Evolutionary conservation across 179 eudicot species (phyloP).

Genomic region (Amaranthus tricolor): DNA sequence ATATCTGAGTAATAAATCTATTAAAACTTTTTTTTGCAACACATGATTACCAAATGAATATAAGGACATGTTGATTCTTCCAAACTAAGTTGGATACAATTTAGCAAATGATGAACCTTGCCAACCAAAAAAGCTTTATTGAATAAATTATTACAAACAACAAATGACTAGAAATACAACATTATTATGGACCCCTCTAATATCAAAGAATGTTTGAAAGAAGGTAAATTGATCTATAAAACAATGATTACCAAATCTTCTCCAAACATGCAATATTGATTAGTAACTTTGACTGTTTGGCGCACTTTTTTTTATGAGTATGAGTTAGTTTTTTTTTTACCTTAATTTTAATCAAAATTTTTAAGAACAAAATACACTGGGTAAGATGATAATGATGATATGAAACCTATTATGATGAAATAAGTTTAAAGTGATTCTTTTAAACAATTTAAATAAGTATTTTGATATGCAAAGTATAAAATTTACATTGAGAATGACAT

Average conservation of each 20-base stretch:
- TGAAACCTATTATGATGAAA: too few relatives aligned
- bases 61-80: neutral
- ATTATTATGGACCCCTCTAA: conserved; percentile 12
- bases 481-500: too few relatives aligned
- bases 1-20: neutral
- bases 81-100: neutral
- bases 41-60: neutral
- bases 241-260: neutral
- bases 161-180: neutral
- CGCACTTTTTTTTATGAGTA: too few relatives aligned
- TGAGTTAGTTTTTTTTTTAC: too few relatives aligned
- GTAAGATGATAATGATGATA: too few relatives aligned
- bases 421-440: too few relatives aligned
- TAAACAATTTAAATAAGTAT: too few relatives aligned
- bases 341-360: too few relatives aligned
- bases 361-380: too few relatives aligned
- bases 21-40: neutral
- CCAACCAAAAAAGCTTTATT: neutral
- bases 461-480: too few relatives aligned
- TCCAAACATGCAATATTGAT: neutral
- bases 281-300: too few relatives aligned
- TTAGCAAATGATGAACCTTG: neutral
- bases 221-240: neutral
- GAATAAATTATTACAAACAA: neutral
- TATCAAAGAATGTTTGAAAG: neutral